phyloP scores from a whole-genome alignment of 1,139 yeast genomes.

The Zygosaccharomyces pseudobailii region DNA sequence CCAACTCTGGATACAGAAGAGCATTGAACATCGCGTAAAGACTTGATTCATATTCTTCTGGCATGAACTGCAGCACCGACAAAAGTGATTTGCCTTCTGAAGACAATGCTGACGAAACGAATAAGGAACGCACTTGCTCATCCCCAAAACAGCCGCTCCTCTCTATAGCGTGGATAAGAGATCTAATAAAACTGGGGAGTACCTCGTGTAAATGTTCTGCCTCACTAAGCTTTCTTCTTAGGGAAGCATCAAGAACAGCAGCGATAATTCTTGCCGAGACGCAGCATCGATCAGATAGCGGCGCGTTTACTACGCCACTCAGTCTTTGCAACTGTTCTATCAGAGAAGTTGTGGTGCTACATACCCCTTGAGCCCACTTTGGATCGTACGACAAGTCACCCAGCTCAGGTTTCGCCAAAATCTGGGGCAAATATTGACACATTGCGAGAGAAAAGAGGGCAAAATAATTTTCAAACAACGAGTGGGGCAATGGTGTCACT shows the following conservation, averaged over 20 bases:
- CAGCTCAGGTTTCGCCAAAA: conserved; percentile 21
- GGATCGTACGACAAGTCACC: conserved; percentile 20
- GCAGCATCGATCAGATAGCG: conserved; percentile 22
- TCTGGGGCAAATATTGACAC: conserved; percentile 23
- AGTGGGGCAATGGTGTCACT: conserved; percentile 24
- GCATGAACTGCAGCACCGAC: conserved; percentile 29
- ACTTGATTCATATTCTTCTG: conserved; percentile 32
- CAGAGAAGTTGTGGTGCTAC: conserved; percentile 3
- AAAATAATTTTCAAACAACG: conserved; percentile 27
- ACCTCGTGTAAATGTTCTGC: conserved; percentile 28
- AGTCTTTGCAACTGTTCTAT: conserved; percentile 29
- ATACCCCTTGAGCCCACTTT: conserved; percentile 24
- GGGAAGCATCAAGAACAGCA: conserved; percentile 17
- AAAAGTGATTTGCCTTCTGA: conserved; percentile 20
- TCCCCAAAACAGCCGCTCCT: conserved; percentile 15
- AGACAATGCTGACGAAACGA: conserved; percentile 27
- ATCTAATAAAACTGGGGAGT: conserved; percentile 27
- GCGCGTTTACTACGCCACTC: conserved; percentile 19
- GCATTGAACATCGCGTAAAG: conserved; percentile 33
- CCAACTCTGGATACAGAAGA: conserved; percentile 28
- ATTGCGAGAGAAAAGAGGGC: conserved; percentile 26
- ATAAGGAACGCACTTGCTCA: conserved; percentile 13
- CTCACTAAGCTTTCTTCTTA: conserved; percentile 17
- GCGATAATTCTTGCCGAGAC: conserved; percentile 22
- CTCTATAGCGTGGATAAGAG: conserved; percentile 21